Evolutionary conservation across 495 filamentous ascomycete genomes (phyloP).

Genomic region (Penicillium alfredii): DNA sequence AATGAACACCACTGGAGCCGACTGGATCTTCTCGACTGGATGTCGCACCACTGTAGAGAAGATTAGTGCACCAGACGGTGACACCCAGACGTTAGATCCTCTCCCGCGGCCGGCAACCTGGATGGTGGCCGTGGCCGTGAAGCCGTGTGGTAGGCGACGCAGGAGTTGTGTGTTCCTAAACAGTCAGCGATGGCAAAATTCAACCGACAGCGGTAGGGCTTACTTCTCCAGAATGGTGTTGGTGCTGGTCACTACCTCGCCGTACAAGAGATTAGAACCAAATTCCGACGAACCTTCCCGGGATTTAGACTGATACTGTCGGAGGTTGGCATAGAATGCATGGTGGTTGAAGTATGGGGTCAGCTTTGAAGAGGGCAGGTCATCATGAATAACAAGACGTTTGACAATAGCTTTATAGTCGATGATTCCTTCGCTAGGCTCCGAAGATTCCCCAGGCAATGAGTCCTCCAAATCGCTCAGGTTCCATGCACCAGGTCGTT

Average conservation of each 20-base stretch:
- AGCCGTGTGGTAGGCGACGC: slow-evolving; percentile 68
- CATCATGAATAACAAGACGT: slow-evolving; percentile 59
- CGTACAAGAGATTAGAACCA: slow-evolving; percentile 77
- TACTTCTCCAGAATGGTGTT: slow-evolving; percentile 93
- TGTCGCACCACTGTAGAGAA: slow-evolving; percentile 85
- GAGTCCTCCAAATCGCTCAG: slow-evolving; percentile 48
- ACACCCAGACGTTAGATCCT: slow-evolving; percentile 91
- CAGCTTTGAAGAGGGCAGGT: slow-evolving; percentile 63
- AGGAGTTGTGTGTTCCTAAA: slow-evolving; percentile 76
- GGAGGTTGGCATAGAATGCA: slow-evolving; percentile 68
- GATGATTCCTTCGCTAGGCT: slow-evolving; percentile 52
- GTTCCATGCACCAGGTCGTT: slow-evolving; percentile 60
- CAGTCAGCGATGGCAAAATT: too few relatives aligned
- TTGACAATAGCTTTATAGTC: slow-evolving; percentile 75
- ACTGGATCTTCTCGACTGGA: slow-evolving; percentile 58
- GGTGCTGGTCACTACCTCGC: slow-evolving; percentile 89
- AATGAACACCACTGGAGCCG: slow-evolving; percentile 85
- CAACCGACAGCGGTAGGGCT: slow-evolving; percentile 2
- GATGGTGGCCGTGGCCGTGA: slow-evolving; percentile 84
- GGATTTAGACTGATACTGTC: slow-evolving; percentile 55
- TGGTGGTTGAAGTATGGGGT: slow-evolving; percentile 88
- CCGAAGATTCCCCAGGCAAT: slow-evolving; percentile 30
- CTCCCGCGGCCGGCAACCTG: slow-evolving; percentile 90
- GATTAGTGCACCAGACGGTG: slow-evolving; percentile 77
- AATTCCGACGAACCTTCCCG: slow-evolving; percentile 54